Percentiles rank a stretch among this genome's conserved stretches.
Conservation (phyloP, 805 yeast species). For the Candida sphagnicola region DNA sequence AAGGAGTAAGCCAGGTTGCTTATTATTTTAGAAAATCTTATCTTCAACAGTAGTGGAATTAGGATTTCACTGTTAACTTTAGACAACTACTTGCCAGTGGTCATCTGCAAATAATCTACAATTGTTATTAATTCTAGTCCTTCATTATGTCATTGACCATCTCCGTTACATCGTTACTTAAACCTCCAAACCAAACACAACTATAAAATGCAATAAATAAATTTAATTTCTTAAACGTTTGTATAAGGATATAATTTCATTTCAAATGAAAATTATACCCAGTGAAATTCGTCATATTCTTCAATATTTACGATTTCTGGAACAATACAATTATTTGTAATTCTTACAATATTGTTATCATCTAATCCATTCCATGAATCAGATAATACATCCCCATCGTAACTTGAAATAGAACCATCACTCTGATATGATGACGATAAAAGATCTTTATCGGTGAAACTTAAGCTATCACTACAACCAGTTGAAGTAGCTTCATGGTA, state of each 20-base stretch:
- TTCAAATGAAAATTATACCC: constrained; percentile 1
- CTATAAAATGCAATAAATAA: constrained; percentile 1
- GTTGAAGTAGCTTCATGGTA: background rate
- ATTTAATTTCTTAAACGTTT: background rate
- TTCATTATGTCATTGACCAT: too few relatives aligned
- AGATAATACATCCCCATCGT: constrained; percentile 14
- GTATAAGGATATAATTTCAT: too few relatives aligned
- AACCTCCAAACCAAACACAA: background rate
- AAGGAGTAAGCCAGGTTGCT: too few relatives aligned
- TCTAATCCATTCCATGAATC: constrained; percentile 3
- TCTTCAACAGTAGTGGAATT: too few relatives aligned
- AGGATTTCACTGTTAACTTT: too few relatives aligned
- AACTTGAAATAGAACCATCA: constrained; percentile 9
- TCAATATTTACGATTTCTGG: background rate
- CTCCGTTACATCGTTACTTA: background rate
- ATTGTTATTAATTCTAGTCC: too few relatives aligned
- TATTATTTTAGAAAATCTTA: too few relatives aligned
- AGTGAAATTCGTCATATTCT: constrained; percentile 3
- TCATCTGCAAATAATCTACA: too few relatives aligned
- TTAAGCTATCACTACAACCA: background rate
- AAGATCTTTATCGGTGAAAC: constrained; percentile 1
- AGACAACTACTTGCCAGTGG: too few relatives aligned
- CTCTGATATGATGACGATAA: constrained; percentile 12
- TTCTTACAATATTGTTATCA: constrained; percentile 2
- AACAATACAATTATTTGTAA: background rate